These are phyloP conservation scores for Melampsora americana DNA, from an alignment of 1,284 basidiomycete genomes.

Conservation along the genomic window DNA sequence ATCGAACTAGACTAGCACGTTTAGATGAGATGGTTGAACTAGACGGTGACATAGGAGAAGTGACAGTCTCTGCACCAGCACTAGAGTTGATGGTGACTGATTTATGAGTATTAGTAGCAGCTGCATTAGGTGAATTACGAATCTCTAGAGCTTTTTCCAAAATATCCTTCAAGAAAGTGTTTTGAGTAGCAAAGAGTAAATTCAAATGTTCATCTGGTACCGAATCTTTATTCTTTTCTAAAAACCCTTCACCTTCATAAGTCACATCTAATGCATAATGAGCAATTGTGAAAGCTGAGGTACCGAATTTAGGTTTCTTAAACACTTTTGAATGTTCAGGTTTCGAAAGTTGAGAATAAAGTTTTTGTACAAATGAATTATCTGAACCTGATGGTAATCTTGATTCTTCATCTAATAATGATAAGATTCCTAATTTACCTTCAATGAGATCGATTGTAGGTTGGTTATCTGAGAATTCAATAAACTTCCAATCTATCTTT, in stretches of 20 bases:
- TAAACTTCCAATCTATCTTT: slow-evolving; percentile 99
- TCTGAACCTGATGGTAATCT: slow-evolving; percentile 92
- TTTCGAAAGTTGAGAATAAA: slow-evolving; percentile 80
- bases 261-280: slow-evolving; percentile 98
- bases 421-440: slow-evolving; percentile 89
- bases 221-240: slow-evolving; percentile 98
- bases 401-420: slow-evolving; percentile 95
- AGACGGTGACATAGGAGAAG: slow-evolving; percentile 61
- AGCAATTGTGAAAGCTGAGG: slow-evolving; percentile 93
- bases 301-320: slow-evolving; percentile 97
- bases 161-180: slow-evolving; percentile 89
- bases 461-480: slow-evolving; percentile 97
- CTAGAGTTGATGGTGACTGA: slow-evolving; percentile 68
- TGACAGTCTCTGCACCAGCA: slow-evolving; percentile 69
- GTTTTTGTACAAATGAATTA: slow-evolving; percentile 86
- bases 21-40: slow-evolving; percentile 47
- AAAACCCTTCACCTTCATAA: slow-evolving; percentile 95
- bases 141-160: slow-evolving; percentile 75
- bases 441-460: slow-evolving; percentile 98
- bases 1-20: slow-evolving; percentile 41
- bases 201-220: slow-evolving; percentile 97
- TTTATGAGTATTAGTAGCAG: slow-evolving; percentile 60
- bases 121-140: slow-evolving; percentile 57
- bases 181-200: slow-evolving; percentile 78
- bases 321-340: slow-evolving; percentile 83